A percentile compares a stretch with the other conserved stretches of the same genome.
Evolutionary conservation across 208 protist genomes (phyloP).

Genomic region (Naegleria fowleri): DNA sequence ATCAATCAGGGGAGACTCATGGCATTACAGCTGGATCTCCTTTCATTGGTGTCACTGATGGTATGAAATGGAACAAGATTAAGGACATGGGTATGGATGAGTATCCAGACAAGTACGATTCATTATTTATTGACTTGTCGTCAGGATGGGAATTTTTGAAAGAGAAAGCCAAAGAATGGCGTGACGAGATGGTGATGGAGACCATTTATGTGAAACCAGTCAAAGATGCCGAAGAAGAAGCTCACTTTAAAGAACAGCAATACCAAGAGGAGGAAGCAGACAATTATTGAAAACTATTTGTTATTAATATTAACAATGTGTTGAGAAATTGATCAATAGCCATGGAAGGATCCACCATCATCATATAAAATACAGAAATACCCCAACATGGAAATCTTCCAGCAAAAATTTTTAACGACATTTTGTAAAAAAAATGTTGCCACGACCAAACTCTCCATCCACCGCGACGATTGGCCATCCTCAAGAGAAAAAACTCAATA

Average conservation of each 20-base stretch:
- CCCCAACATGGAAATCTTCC: no score
- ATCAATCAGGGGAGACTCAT: not conserved
- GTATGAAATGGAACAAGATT: constrained; percentile 20
- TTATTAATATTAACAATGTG: no score
- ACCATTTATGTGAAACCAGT: not conserved
- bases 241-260: not conserved
- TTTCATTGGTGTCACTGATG: not conserved
- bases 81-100: not conserved
- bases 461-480: no score
- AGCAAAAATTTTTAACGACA: no score
- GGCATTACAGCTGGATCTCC: not conserved
- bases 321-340: no score
- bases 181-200: not conserved
- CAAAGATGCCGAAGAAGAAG: not conserved
- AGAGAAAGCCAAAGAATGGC: not conserved
- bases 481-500: no score
- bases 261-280: not conserved
- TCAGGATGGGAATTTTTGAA: not conserved
- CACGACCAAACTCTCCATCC: no score
- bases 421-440: no score
- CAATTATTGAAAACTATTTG: no score
- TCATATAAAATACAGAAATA: no score
- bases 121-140: constrained; percentile 3
- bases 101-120: not conserved
- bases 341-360: no score